Conservation (phyloP, 768 basidiomycete species). For the Boletus huronensis region DNA sequence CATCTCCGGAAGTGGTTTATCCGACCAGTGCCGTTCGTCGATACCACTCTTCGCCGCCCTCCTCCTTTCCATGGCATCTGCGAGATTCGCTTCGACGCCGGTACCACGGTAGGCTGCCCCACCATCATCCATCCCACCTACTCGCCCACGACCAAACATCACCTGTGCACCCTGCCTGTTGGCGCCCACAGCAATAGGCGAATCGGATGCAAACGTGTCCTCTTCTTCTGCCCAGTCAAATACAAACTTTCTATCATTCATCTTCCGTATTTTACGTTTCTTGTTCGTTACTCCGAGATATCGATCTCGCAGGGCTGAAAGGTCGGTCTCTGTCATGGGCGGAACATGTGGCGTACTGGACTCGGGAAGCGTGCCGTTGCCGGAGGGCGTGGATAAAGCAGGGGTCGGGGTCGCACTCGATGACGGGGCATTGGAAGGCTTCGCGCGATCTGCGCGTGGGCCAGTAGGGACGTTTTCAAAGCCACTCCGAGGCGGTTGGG, state of each 20-base stretch:
- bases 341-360: conserved; percentile 45
- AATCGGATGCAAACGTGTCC: conserved; percentile 82
- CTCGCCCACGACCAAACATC: conserved; percentile 82
- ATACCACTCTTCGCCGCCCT: conserved; percentile 76
- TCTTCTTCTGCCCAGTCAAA: conserved; percentile 99
- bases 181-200: conserved; percentile 65
- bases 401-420: conserved; percentile 45
- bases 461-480: conserved; percentile 79
- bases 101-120: conserved; percentile 38
- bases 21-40: conserved; percentile 97
- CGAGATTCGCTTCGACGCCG: conserved; percentile 51
- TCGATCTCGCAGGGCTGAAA: conserved; percentile 81
- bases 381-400: conserved; percentile 40
- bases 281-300: conserved; percentile 94
- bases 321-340: conserved; percentile 77
- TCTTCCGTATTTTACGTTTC: conserved; percentile 91
- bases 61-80: conserved; percentile 79
- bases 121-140: conserved; percentile 86
- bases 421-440: conserved; percentile 31
- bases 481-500: conserved; percentile 38
- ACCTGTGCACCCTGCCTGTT: conserved; percentile 80
- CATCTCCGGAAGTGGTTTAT: conserved; percentile 88
- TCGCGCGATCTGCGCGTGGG: conserved; percentile 72
- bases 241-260: conserved; percentile 96
- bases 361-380: conserved; percentile 31